A percentile compares a stretch with the other conserved stretches of the same genome.
Conservation (phyloP, 495 filamentous ascomycete genomes). For the Trichocladium antarcticum region DNA sequence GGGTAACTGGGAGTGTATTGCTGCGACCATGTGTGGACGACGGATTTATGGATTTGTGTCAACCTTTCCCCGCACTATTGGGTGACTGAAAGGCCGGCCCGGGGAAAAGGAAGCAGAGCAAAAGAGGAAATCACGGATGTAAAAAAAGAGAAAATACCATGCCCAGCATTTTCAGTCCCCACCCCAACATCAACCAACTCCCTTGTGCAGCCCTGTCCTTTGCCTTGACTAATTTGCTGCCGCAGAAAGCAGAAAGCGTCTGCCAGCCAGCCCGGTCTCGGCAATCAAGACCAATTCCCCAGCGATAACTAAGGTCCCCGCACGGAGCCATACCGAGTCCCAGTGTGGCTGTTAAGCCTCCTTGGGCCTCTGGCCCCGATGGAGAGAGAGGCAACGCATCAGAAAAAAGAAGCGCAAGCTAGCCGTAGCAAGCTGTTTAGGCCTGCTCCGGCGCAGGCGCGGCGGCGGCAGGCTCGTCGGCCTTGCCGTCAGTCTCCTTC, state of each 20-base stretch:
- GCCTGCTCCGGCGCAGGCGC: constrained; percentile 32
- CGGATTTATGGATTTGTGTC: not conserved
- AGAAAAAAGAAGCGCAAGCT: constrained; percentile 8
- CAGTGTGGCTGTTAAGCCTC: not conserved
- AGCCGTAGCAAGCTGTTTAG: constrained; percentile 13
- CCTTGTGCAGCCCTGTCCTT: constrained; percentile 20
- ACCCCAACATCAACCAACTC: constrained; percentile 26
- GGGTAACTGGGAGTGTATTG: too few relatives aligned
- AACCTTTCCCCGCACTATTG: not conserved
- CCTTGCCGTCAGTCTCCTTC: constrained; percentile 44
- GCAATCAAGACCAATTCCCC: constrained; percentile 7
- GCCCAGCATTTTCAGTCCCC: constrained; percentile 30
- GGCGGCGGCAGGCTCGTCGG: constrained; percentile 39
- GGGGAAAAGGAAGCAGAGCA: constrained; percentile 6
- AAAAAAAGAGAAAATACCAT: constrained; percentile 21
- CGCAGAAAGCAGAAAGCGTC: constrained; percentile 16
- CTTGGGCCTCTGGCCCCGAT: not conserved
- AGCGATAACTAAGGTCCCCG: constrained; percentile 7
- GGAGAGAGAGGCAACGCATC: constrained; percentile 5
- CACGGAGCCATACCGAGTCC: not conserved
- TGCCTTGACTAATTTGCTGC: constrained; percentile 16
- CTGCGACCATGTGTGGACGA: not conserved
- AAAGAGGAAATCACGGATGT: not conserved
- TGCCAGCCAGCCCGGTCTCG: constrained; percentile 8
- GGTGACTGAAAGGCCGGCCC: not conserved